Evolutionary conservation across 805 yeast genomes (phyloP).

Genomic region (Sugiyamaella valdiviana): DNA sequence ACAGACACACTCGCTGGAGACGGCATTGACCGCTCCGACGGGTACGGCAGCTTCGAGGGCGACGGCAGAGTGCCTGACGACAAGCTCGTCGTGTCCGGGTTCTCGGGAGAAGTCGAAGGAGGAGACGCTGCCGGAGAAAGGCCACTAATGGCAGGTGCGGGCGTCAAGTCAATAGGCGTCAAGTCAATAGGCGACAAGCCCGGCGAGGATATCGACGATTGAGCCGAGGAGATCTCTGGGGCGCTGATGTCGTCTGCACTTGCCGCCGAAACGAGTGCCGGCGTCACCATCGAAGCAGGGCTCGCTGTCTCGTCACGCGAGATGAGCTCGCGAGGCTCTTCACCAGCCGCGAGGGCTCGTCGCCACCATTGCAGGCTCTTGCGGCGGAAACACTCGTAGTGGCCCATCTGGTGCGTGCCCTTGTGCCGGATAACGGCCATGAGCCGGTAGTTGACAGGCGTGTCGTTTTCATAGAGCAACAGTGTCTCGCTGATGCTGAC

Average conservation of each 20-base stretch:
- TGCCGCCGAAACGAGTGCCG: background rate
- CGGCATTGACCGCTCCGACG: constrained; percentile 15
- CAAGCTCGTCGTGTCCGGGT: background rate
- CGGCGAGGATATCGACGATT: constrained; percentile 6
- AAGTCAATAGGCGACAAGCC: background rate
- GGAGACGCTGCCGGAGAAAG: constrained; percentile 5
- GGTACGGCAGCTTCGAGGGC: constrained; percentile 14
- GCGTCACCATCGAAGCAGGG: background rate
- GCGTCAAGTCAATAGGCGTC: background rate
- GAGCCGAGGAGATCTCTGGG: constrained; percentile 4
- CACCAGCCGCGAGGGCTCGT: background rate
- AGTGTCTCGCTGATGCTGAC: constrained; percentile 56
- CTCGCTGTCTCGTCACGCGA: background rate
- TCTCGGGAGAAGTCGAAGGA: background rate
- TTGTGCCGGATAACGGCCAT: constrained; percentile 75
- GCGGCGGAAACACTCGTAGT: constrained; percentile 79
- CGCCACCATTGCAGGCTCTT: constrained; percentile 38
- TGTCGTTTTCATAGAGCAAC: constrained; percentile 32
- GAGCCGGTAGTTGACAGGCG: constrained; percentile 45
- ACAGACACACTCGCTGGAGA: constrained; percentile 16
- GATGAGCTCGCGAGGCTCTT: background rate
- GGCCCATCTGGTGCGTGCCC: constrained; percentile 86
- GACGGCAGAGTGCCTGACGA: background rate
- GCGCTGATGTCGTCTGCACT: too few relatives aligned
- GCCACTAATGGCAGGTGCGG: background rate